These are phyloP conservation scores for Curvularia sp. DNA, from an alignment of 2,329 filamentous ascomycete genomes.

Conservation along the genomic window DNA sequence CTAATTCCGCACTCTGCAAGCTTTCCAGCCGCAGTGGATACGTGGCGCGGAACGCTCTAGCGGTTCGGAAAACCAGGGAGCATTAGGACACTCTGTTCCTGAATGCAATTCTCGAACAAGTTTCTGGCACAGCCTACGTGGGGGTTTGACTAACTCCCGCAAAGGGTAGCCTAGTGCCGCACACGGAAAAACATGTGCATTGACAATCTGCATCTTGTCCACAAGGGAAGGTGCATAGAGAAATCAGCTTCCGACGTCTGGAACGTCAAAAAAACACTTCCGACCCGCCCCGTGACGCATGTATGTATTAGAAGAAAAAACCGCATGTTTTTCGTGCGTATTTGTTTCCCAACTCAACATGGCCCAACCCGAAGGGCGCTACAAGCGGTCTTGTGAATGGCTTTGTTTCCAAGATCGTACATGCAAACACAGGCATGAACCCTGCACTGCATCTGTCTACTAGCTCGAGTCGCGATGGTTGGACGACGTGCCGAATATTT, in stretches of 20 bases:
- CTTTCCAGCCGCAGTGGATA: slow-evolving; percentile 7
- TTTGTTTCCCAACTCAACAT: slow-evolving; percentile 12
- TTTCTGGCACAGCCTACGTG: slow-evolving; percentile 7
- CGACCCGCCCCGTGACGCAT: slow-evolving; percentile 15
- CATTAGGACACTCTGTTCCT: slow-evolving; percentile 17
- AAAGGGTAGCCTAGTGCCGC: slow-evolving; percentile 4
- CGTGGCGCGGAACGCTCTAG: slow-evolving; percentile 14
- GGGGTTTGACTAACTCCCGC: slow-evolving; percentile 5
- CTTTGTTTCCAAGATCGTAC: slow-evolving; percentile 3
- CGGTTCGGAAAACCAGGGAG: slow-evolving; percentile 1
- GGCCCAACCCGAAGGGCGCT: slow-evolving; percentile 18
- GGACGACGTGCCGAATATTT: slow-evolving; percentile 1
- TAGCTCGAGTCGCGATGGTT: slow-evolving; percentile 10
- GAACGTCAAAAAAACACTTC: slow-evolving; percentile 6
- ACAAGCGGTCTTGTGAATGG: slow-evolving; percentile 25
- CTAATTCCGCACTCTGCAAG: slow-evolving; percentile 9
- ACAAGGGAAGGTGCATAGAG: slow-evolving; percentile 16
- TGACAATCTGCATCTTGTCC: slow-evolving; percentile 15
- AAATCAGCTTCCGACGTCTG: slow-evolving; percentile 7
- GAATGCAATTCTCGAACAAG: slow-evolving; percentile 13
- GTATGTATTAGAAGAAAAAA: slow-evolving; percentile 8
- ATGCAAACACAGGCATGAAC: slow-evolving; percentile 13
- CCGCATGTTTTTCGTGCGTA: slow-evolving; percentile 6
- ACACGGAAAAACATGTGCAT: slow-evolving; percentile 12
- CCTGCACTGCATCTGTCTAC: slow-evolving; percentile 7